These are phyloP conservation scores for Collariella sp. DNA, from an alignment of 495 filamentous ascomycete genomes.

Conservation along the genomic window DNA sequence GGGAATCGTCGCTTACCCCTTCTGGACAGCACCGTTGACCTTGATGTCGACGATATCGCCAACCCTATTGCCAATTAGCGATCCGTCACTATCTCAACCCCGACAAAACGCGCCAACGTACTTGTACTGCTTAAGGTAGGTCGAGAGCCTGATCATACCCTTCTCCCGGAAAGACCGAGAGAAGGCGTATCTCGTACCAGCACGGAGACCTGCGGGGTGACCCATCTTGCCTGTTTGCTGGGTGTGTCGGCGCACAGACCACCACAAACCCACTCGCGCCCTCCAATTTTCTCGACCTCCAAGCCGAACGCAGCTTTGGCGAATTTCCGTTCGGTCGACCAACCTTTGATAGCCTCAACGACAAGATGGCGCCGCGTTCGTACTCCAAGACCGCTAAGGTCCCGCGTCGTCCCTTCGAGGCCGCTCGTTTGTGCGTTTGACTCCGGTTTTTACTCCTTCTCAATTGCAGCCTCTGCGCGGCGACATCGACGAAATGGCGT, in stretches of 20 bases:
- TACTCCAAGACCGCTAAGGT: conserved; percentile 99
- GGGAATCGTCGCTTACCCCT: conserved; percentile 48
- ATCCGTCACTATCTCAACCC: background rate
- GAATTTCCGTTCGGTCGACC: conserved; percentile 27
- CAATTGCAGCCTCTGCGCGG: conserved; percentile 26
- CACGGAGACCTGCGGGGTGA: conserved; percentile 91
- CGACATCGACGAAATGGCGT: conserved; percentile 34
- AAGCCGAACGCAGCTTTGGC: background rate
- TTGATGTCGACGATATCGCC: conserved; percentile 96
- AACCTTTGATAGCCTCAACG: conserved; percentile 33
- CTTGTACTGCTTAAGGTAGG: conserved; percentile 88
- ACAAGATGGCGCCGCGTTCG: conserved; percentile 46
- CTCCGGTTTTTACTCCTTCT: conserved; percentile 12
- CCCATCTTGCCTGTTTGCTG: conserved; percentile 59
- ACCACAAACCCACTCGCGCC: conserved; percentile 34
- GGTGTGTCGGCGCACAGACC: conserved; percentile 30
- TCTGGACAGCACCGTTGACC: conserved; percentile 95
- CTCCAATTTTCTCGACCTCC: conserved; percentile 19
- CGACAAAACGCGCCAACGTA: conserved; percentile 31
- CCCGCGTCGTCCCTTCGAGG: conserved; percentile 83
- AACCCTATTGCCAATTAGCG: conserved; percentile 54
- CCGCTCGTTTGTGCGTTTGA: conserved; percentile 79
- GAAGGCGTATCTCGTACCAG: conserved; percentile 96
- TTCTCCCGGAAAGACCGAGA: conserved; percentile 85
- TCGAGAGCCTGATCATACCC: conserved; percentile 81